A percentile compares a stretch with the other conserved stretches of the same genome.
Evolutionary conservation across 2,329 filamentous ascomycete genomes (phyloP).

Genomic region (Fusarium nygamai): DNA sequence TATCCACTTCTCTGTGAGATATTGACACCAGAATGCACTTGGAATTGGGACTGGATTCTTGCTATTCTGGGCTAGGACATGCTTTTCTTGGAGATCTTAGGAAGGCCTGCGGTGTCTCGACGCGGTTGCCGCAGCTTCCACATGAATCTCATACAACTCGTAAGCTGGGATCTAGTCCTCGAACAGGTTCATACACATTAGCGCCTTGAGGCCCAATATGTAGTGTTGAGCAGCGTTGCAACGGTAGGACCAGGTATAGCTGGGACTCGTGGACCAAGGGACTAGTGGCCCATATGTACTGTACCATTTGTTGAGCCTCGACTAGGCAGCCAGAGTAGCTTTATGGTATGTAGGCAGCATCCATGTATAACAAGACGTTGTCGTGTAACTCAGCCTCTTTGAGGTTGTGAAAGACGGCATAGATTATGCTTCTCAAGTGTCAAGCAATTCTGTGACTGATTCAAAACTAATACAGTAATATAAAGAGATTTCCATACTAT

Average conservation of each 20-base stretch:
- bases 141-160: not conserved
- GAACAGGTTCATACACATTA: constrained; percentile 1
- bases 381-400: not conserved
- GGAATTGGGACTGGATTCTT: not conserved
- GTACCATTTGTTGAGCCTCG: constrained; percentile 9
- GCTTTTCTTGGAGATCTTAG: not conserved
- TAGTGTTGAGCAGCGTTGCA: not conserved
- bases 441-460: not conserved
- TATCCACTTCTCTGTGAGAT: not conserved
- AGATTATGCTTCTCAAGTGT: not conserved
- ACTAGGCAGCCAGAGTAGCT: not conserved
- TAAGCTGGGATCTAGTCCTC: not conserved
- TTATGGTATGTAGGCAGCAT: not conserved
- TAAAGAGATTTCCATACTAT: not conserved
- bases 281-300: not conserved
- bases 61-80: not conserved
- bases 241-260: not conserved
- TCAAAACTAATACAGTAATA: not conserved
- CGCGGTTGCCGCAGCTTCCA: constrained; percentile 8
- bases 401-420: not conserved
- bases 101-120: not conserved
- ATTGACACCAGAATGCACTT: not conserved
- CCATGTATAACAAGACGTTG: not conserved
- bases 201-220: not conserved
- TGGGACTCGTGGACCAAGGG: not conserved